phyloP scores from a whole-genome alignment of 2,329 filamentous ascomycete species.

The Epichloe aotearoae region DNA sequence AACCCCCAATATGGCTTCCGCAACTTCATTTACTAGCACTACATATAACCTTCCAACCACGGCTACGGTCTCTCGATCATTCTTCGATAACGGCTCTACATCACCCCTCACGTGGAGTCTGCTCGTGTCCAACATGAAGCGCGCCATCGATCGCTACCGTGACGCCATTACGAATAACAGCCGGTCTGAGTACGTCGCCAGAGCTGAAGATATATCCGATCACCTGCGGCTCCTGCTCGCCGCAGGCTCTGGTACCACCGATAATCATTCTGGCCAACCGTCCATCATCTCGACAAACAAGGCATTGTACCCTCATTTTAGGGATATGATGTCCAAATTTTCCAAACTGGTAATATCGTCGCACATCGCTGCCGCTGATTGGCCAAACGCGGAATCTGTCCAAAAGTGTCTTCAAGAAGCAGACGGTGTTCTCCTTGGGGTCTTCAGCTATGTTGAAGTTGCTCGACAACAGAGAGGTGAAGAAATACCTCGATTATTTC shows the following conservation, averaged over 20 bases:
- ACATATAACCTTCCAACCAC: slow-evolving; percentile 44
- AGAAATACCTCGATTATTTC: slow-evolving; percentile 81
- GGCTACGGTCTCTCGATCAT: slow-evolving; percentile 59
- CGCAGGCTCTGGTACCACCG: slow-evolving; percentile 89
- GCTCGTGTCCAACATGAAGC: slow-evolving; percentile 85
- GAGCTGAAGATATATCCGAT: slow-evolving; percentile 96
- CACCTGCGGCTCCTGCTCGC: slow-evolving; percentile 87
- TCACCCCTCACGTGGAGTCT: slow-evolving; percentile 77
- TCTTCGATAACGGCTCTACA: slow-evolving; percentile 79
- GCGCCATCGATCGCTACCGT: slow-evolving; percentile 77
- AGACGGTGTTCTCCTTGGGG: slow-evolving; percentile 87
- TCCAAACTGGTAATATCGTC: slow-evolving; percentile 98
- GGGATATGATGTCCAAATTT: slow-evolving; percentile 99
- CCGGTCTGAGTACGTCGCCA: slow-evolving; percentile 80
- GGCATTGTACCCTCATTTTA: slow-evolving; percentile 88
- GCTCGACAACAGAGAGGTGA: slow-evolving; percentile 87
- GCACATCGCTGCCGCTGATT: slow-evolving; percentile 92
- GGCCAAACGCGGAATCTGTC: slow-evolving; percentile 84
- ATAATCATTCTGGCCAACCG: slow-evolving; percentile 96
- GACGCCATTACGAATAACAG: slow-evolving; percentile 75
- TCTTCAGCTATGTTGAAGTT: slow-evolving; percentile 93
- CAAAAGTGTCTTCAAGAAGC: slow-evolving; percentile 94
- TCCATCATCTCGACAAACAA: slow-evolving; percentile 99
- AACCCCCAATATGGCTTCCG: slow-evolving; percentile 41
- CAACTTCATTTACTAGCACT: slow-evolving; percentile 48